A percentile compares a stretch with the other conserved stretches of the same genome.
phyloP scores from a whole-genome alignment of 495 filamentous ascomycete genomes.

The Acidiella bohemica region DNA sequence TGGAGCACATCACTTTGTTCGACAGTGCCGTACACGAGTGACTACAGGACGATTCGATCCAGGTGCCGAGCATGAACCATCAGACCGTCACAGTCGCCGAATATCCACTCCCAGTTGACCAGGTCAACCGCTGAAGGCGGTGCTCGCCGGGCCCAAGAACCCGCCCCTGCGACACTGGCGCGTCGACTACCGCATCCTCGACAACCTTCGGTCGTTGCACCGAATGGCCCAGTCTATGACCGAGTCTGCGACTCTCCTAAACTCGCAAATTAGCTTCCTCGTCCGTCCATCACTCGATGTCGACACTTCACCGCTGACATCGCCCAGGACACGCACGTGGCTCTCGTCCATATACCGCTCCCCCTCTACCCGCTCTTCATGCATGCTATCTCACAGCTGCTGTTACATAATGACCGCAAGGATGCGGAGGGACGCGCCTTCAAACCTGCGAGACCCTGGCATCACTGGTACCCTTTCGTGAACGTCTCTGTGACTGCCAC shows the following conservation, averaged over 20 bases:
- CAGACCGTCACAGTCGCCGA: constrained; percentile 6
- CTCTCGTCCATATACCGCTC: constrained; percentile 82
- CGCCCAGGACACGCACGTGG: constrained; percentile 68
- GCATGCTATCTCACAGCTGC: constrained; percentile 69
- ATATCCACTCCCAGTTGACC: constrained; percentile 15
- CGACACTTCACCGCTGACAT: no score
- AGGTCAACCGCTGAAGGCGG: constrained; percentile 19
- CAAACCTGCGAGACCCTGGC: constrained; percentile 21
- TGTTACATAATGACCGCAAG: constrained; percentile 42
- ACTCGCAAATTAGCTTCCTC: constrained; percentile 29
- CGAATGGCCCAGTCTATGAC: constrained; percentile 25
- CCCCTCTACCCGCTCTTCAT: constrained; percentile 68
- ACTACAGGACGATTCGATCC: not conserved
- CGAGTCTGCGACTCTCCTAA: constrained; percentile 27
- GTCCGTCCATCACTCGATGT: no score
- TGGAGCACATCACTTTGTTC: no score
- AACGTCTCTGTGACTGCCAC: constrained; percentile 88
- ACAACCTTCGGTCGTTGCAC: no score
- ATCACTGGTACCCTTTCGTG: constrained; percentile 60
- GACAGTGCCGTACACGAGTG: not conserved
- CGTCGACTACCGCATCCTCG: no score
- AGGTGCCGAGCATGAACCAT: constrained; percentile 12
- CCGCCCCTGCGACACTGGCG: no score
- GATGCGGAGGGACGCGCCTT: constrained; percentile 16
- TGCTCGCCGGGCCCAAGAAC: no score